Evolutionary conservation across 2,329 filamentous ascomycete species (phyloP), one percentile per base, ranked within the genome.

Genomic region (Ceratocystis cubensis): DNA sequence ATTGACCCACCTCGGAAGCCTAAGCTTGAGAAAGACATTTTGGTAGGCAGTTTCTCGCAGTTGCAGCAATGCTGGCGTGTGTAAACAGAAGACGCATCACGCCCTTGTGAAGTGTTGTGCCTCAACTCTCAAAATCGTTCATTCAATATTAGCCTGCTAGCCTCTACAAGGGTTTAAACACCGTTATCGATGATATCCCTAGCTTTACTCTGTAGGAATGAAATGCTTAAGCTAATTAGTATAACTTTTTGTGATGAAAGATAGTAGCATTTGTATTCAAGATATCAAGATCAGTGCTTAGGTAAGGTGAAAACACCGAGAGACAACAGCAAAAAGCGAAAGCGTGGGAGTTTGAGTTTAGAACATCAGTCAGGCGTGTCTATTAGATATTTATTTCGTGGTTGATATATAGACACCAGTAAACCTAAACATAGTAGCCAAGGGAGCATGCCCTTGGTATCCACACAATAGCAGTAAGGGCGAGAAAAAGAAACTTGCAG

Each of bases 1-100:
- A 61, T 71, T 69, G 17, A 69, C 25, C 65, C 68, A 65, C 62
- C 67, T 64, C 28, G 66, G 20, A 56, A 70, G 50, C 50, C 50
- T 5, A 33, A 25, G 15, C 37, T 66, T 20, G 44, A 65, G 50
- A 68, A 67, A 20, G 67, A 68, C 25, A 46, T 68, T n/a, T 62
- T 62, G 25, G 65, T 67, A 15, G 62, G 67, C 28, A 68, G 37
- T 7, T 68, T 57, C 50, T 17, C 22, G 6, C 57, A 66, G 57
- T 37, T 68, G 30, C n/a, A 67, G 30, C 45, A 66, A 25, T 63
- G 65, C 65, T 63, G 65, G 57, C 20, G 61, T 56, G 65, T 33
- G 13, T 66, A 15, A 50, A 5, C 8, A 33, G 25, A 28, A 17
- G 17, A 50, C 22, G n/a, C n/a, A 2, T 15, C 37, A 41, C 3